Evolutionary conservation across 257 asterid genomes (phyloP).

Genomic region (Forsythia suspensa): DNA sequence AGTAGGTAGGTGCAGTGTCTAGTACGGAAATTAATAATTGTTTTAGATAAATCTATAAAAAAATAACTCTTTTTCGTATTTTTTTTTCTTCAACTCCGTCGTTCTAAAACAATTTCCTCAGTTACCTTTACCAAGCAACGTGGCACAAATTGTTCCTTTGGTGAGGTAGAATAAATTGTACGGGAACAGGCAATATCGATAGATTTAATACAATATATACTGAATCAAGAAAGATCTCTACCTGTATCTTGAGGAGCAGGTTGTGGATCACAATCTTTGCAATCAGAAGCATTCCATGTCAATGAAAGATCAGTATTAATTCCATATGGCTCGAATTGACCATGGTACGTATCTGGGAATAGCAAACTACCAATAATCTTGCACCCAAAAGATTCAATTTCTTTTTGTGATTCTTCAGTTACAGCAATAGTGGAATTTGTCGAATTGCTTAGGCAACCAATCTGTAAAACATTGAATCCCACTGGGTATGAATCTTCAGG

Average conservation of each 20-base stretch:
- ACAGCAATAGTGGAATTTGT: constrained; percentile 12
- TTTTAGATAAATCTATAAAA: too few species aligned
- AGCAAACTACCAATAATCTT: background rate
- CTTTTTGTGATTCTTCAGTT: background rate
- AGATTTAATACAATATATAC: background rate
- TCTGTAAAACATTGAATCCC: background rate
- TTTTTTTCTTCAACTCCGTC: too few species aligned
- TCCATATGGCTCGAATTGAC: background rate
- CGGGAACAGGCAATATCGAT: too few species aligned
- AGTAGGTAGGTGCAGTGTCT: too few species aligned
- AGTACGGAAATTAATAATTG: too few species aligned
- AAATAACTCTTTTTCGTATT: too few species aligned
- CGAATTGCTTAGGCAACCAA: constrained; percentile 36
- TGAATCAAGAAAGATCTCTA: constrained; percentile 5
- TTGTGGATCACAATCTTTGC: constrained; percentile 1
- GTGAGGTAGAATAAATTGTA: too few species aligned
- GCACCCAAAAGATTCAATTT: background rate
- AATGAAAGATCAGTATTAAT: constrained; percentile 6
- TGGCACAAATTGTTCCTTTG: too few species aligned
- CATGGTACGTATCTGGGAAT: background rate
- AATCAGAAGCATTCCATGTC: constrained; percentile 9
- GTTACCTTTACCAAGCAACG: too few species aligned
- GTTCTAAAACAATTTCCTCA: too few species aligned
- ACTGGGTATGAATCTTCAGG: background rate
- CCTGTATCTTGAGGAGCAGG: background rate